Base-by-base conservation (phyloP, 2,329 filamentous ascomycete genomes). In the Mariannaea sp. region DNA sequence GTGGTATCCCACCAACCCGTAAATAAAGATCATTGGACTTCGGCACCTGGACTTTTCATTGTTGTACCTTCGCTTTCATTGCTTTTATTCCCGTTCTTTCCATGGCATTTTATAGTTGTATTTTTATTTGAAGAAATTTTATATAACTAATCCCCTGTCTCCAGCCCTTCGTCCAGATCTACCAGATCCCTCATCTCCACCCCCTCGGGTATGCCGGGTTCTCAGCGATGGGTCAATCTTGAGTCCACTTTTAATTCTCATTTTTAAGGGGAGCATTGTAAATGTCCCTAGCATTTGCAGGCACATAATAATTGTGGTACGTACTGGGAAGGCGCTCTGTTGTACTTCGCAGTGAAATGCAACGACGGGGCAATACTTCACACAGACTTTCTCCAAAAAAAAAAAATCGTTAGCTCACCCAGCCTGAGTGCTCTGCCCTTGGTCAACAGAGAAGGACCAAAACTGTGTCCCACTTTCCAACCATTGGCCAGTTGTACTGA, bases 371-470 rank as follows among this genome's bases (percentile, higher is more conserved):
- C 35, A 80, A 58, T 6, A 81, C 73, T 53, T 81, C 77, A 13
- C 71, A 71, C 1, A 76, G 80, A 68, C 85, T 85, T 44, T 70
- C 77, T n/a, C n/a, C n/a, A n/a, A n/a, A n/a, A n/a, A n/a, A n/a
- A n/a, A 70, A 86, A 85, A 56, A 85, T 84, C 49, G 75, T 80
- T 47, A 80, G 77, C 13, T 82, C 82, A 82, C 83, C 86, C 79
- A 80, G 85, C 65, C 86, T 85, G 54, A 84, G 71, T 61, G 77
- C 74, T 0, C 71, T 68, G 43, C 76, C 73, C 17, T 69, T 72
- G 2, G 80, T 84, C 0, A 80, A 81, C 5, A 83, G 83, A 13
- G 86, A 69, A 39, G 75, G 81, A 19, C 82, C 83, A 49, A 84
- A 81, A 53, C 83, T 84, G 0, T 80, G 77, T 17, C 79, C 80